phyloP scores from a whole-genome alignment of 805 yeast genomes.

The Pichia gijzeniarum region DNA sequence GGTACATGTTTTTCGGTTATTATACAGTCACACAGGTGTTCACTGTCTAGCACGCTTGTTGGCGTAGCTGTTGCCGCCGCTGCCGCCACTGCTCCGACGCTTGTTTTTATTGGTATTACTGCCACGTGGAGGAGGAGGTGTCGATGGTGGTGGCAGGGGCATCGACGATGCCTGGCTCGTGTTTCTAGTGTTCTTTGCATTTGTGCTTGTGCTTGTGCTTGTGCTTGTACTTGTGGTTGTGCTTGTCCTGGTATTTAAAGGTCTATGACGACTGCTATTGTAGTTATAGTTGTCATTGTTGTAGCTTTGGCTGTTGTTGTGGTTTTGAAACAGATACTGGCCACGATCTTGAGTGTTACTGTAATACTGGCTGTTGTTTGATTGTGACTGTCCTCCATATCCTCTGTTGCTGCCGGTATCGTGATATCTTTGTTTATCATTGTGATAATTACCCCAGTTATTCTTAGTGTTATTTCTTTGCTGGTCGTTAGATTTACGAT shows the following conservation, averaged over 20 bases:
- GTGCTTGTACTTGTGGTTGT: too few relatives aligned
- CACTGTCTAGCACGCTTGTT: neutral
- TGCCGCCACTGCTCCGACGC: neutral
- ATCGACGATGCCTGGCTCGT: neutral
- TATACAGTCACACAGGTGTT: neutral
- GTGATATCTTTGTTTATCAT: neutral
- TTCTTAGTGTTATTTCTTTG: neutral
- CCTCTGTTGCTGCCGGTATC: neutral
- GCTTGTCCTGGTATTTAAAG: conserved; percentile 1
- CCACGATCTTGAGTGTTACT: neutral
- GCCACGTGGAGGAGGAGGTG: conserved; percentile 4
- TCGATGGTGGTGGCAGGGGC: conserved; percentile 7
- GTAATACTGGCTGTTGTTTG: conserved; percentile 2
- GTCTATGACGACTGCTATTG: neutral
- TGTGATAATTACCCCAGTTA: neutral
- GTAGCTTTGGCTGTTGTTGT: conserved; percentile 9
- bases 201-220: too few relatives aligned
- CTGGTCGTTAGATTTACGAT: neutral
- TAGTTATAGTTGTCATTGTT: neutral
- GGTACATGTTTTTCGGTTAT: neutral
- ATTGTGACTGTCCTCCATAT: neutral
- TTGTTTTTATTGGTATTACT: neutral
- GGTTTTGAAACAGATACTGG: conserved; percentile 4
- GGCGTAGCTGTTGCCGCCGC: neutral
- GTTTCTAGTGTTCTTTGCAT: too few relatives aligned